Percentiles rank a stretch among this genome's conserved stretches.
Evolutionary conservation across 148 eudicot species (phyloP).

Genomic region (Cornus kousa): DNA sequence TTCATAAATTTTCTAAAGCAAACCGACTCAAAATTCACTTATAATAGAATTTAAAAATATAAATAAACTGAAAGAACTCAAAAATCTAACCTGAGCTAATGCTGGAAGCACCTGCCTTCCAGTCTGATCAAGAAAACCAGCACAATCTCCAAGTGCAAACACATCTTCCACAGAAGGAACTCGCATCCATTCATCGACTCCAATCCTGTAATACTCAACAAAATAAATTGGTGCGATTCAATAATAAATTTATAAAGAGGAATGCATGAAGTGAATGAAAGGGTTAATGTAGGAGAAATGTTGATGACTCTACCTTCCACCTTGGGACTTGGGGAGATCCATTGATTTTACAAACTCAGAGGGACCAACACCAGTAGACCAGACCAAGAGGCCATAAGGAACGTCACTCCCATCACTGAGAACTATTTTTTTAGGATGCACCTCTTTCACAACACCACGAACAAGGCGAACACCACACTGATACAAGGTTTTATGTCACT

Average conservation of each 20-base stretch:
- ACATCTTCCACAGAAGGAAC: constrained; percentile 84
- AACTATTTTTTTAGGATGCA: constrained; percentile 55
- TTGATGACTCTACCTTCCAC: constrained; percentile 68
- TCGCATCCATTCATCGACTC: constrained; percentile 78
- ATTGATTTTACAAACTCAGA: constrained; percentile 73
- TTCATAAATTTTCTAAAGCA: too few relatives aligned
- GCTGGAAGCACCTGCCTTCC: constrained; percentile 86
- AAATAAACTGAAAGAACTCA: background rate
- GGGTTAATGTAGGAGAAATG: background rate
- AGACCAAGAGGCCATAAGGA: constrained; percentile 84
- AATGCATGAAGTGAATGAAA: background rate
- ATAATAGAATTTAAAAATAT: background rate
- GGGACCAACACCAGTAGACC: constrained; percentile 98
- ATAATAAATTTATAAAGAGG: background rate
- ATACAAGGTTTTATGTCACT: constrained; percentile 4
- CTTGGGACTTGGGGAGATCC: constrained; percentile 64
- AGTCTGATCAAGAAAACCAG: constrained; percentile 76
- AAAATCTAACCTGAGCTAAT: constrained; percentile 72
- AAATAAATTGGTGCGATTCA: background rate
- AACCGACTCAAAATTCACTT: too few relatives aligned
- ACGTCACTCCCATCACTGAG: constrained; percentile 86
- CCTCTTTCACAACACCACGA: constrained; percentile 81
- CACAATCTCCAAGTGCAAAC: constrained; percentile 86
- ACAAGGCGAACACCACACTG: constrained; percentile 81
- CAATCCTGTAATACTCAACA: constrained; percentile 42